These are phyloP conservation scores for Heliosperma pusillum DNA, from an alignment of 148 eudicot species.

Conservation along the genomic window DNA sequence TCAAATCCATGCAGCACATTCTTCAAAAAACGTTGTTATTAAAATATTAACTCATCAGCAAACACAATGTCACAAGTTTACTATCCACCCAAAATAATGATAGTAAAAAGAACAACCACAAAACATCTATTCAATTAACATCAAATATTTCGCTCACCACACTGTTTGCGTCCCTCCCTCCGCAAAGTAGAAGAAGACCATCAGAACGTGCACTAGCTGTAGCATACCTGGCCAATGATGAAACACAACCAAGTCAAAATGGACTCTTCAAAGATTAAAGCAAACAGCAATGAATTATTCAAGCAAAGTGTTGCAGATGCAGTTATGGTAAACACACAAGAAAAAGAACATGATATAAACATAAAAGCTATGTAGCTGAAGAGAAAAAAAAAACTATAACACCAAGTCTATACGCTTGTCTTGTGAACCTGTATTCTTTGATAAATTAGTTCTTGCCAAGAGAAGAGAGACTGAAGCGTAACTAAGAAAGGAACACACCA, in stretches of 20 bases:
- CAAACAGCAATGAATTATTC: background rate
- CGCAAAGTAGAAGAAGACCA: constrained; percentile 97
- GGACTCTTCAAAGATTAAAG: background rate
- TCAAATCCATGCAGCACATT: background rate
- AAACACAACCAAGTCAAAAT: constrained; percentile 18
- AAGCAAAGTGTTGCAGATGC: background rate
- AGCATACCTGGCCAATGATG: constrained; percentile 69
- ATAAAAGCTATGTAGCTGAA: background rate
- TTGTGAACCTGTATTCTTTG: background rate
- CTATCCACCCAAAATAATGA: background rate
- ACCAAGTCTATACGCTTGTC: background rate
- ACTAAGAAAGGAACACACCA: background rate
- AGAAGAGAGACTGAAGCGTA: background rate
- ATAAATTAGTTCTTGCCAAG: background rate
- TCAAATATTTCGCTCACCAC: constrained; percentile 57
- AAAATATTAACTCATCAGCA: background rate
- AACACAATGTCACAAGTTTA: background rate
- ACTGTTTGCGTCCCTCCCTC: constrained; percentile 97
- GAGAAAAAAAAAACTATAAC: background rate
- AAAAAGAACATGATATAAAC: background rate
- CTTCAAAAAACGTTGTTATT: background rate
- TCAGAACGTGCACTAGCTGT: constrained; percentile 99
- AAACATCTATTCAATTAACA: constrained; percentile 4
- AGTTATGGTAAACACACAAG: background rate
- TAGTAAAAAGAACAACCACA: background rate